Percentiles rank a stretch among this genome's conserved stretches.
These are phyloP conservation scores for Backusella luteola DNA, from an alignment of 192 early-diverging fungal genomes.

Conservation along the genomic window DNA sequence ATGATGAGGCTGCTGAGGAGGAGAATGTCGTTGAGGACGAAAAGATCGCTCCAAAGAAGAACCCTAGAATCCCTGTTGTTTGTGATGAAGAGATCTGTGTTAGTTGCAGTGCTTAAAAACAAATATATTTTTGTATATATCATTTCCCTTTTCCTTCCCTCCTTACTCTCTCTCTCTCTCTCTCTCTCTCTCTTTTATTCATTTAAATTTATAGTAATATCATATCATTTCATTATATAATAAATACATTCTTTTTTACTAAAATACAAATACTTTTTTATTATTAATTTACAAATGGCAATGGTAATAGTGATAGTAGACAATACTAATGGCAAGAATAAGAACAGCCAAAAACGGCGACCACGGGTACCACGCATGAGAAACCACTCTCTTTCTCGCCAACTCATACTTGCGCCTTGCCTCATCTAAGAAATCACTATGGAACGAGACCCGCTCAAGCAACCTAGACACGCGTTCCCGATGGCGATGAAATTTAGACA, in stretches of 20 bases:
- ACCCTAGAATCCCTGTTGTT: conserved; percentile 1
- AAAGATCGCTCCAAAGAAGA: not conserved
- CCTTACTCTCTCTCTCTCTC: too few relatives aligned
- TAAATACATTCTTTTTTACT: not conserved
- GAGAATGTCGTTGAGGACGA: not conserved
- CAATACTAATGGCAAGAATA: not conserved
- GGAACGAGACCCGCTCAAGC: not conserved
- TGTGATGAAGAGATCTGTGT: conserved; percentile 11
- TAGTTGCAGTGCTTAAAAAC: conserved; percentile 8
- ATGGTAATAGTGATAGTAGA: not conserved
- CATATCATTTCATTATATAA: not conserved
- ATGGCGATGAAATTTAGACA: not conserved
- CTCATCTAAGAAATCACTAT: not conserved
- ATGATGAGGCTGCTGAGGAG: not conserved
- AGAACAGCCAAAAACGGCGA: not conserved
- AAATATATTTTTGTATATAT: not conserved
- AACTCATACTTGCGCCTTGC: not conserved
- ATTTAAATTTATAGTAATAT: not conserved
- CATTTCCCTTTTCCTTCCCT: not conserved
- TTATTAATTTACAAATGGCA: not conserved
- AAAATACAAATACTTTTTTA: not conserved
- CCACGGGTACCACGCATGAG: conserved; percentile 3
- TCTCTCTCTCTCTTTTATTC: not conserved
- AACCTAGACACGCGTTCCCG: not conserved
- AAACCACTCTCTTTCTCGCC: not conserved